phyloP scores from a whole-genome alignment of 2,329 filamentous ascomycete species.

The Calonectria pseudoreteaudii region DNA sequence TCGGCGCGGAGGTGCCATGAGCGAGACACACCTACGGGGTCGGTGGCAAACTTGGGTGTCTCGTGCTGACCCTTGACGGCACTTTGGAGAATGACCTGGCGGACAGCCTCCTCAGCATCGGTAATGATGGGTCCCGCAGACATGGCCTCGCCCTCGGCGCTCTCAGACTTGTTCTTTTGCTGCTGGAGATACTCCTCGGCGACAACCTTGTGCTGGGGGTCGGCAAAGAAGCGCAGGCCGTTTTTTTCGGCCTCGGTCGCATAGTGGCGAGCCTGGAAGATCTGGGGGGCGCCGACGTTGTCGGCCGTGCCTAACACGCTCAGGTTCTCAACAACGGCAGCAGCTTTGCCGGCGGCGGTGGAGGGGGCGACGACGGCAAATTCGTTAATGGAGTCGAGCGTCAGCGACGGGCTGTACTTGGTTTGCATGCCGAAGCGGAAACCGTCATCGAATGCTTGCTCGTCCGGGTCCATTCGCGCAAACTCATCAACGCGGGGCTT shows the following conservation, averaged over 20 bases:
- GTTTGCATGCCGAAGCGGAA: slow-evolving; percentile 50
- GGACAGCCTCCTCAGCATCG: slow-evolving; percentile 49
- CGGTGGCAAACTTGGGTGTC: slow-evolving; percentile 47
- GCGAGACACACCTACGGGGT: slow-evolving; percentile 49
- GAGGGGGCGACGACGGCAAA: slow-evolving; percentile 47
- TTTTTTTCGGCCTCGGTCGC: slow-evolving; percentile 46
- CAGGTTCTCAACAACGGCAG: slow-evolving; percentile 51
- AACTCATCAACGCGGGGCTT: slow-evolving; percentile 40
- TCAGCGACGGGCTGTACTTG: slow-evolving; percentile 49
- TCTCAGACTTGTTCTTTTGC: slow-evolving; percentile 37
- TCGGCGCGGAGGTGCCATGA: slow-evolving; percentile 53
- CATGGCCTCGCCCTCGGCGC: slow-evolving; percentile 23
- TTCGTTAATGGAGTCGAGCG: slow-evolving; percentile 45
- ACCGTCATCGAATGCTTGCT: slow-evolving; percentile 49
- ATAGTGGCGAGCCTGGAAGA: slow-evolving; percentile 45
- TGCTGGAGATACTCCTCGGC: slow-evolving; percentile 48
- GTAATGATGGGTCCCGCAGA: slow-evolving; percentile 44
- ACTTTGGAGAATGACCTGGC: slow-evolving; percentile 47
- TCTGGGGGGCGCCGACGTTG: slow-evolving; percentile 46
- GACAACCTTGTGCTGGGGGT: slow-evolving; percentile 41
- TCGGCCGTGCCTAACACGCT: slow-evolving; percentile 51
- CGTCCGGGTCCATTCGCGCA: slow-evolving; percentile 46
- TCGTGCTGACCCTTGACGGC: slow-evolving; percentile 53
- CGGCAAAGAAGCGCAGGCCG: slow-evolving; percentile 43
- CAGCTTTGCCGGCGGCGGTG: slow-evolving; percentile 42